Evolutionary conservation across 805 yeast genomes (phyloP), one percentile per base, ranked within the genome.

Genomic region (Schwanniomyces pseudopolymorphus): DNA sequence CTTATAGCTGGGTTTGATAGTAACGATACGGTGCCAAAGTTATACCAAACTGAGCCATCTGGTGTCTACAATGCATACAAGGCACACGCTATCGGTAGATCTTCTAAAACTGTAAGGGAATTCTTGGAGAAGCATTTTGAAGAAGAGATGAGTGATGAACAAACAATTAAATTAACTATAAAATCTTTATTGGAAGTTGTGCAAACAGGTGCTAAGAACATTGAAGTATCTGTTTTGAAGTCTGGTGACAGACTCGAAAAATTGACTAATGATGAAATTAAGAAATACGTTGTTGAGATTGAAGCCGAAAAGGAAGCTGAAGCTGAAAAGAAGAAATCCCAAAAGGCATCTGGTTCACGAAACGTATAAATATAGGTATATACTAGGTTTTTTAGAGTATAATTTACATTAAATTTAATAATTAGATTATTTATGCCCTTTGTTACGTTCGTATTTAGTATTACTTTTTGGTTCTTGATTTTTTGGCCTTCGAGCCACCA

Each of bases 21-120:
- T 45, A 84, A 85, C 60, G 96, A 89, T 68, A 69, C 69, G 19
- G 79, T 77, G 27, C 97, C 98, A 39, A 84, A 81, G 64, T 78
- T 94, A 54, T 94, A 85, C 70, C 95, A 88, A 67, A 94, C 99
- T 10, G 99, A 94, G 67, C 99, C 99, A 37, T 87, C 96, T 40
- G 99, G 99, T 21, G 92, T 94, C 54, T 92, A 86, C 65, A 88
- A 95, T 40, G 96, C 97, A 2, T 94, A 99, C 99, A 89, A 91
- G 66, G 97, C 98, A 27, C 92, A 89, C 63, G 90, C 98, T 16
- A 94, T 94, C 60, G 99, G 99, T 48, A 83, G 97, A 62, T 87
- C 94, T 51, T 81, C 94, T 52, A 92, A 94, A 67, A 92, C 98
- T 3, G 97, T 94, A 28, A 84, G 96, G 57, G 99, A 94, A 66